Evolutionary conservation across 306 rosid genomes (phyloP).

Genomic region (Carpinus viminea): DNA sequence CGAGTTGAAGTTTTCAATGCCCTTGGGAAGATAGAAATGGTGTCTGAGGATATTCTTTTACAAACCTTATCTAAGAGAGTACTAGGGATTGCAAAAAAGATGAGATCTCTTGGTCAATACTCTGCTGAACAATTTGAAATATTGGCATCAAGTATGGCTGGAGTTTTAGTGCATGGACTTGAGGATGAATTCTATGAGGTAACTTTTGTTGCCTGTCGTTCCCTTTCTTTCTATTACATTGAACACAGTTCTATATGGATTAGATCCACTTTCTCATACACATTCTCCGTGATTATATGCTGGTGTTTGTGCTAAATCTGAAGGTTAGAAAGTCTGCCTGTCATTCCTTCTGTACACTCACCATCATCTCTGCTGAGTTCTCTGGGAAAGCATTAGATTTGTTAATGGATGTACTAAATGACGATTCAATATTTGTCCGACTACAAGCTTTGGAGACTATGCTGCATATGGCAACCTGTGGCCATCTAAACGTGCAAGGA

Average conservation of each 20-base stretch:
- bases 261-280: background rate
- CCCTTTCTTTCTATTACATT: background rate
- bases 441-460: constrained; percentile 78
- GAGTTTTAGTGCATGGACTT: constrained; percentile 83
- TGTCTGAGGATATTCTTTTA: constrained; percentile 75
- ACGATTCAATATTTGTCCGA: constrained; percentile 63
- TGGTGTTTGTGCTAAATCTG: constrained; percentile 33
- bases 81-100: constrained; percentile 41
- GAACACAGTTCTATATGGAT: constrained; percentile 6
- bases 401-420: constrained; percentile 73
- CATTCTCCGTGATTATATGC: constrained; percentile 1
- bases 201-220: constrained; percentile 19
- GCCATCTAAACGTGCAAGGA: constrained; percentile 61
- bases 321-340: constrained; percentile 85
- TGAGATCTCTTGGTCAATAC: constrained; percentile 39
- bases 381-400: constrained; percentile 63
- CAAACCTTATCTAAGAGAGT: constrained; percentile 84
- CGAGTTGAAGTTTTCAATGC: constrained; percentile 69
- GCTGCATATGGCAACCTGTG: constrained; percentile 63
- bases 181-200: constrained; percentile 97
- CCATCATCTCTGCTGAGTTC: constrained; percentile 57
- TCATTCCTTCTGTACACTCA: constrained; percentile 53
- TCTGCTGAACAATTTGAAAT: constrained; percentile 45
- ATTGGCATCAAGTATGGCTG: constrained; percentile 63
- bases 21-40: constrained; percentile 55